phyloP scores from a whole-genome alignment of 2,329 filamentous ascomycete species.

The Penicillium sp. region DNA sequence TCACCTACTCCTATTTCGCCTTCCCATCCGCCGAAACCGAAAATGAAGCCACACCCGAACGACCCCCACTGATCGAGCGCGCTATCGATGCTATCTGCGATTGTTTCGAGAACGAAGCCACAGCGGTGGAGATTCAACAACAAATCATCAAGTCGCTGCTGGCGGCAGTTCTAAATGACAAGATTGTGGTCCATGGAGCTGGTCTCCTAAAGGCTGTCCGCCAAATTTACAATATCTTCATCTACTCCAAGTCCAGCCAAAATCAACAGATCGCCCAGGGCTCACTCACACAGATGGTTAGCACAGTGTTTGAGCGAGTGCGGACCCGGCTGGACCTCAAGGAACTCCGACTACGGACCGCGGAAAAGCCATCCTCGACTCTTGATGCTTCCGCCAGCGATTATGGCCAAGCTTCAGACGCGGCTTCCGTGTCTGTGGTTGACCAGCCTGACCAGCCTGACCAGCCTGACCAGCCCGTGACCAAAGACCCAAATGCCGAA shows the following conservation, averaged over 20 bases:
- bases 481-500: conserved; percentile 53
- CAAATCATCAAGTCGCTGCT: conserved; percentile 98
- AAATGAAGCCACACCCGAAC: conserved; percentile 32
- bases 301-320: conserved; percentile 94
- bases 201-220: conserved; percentile 94
- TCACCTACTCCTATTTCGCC: conserved; percentile 98
- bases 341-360: conserved; percentile 65
- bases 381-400: conserved; percentile 44
- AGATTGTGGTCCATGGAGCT: conserved; percentile 96
- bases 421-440: conserved; percentile 33
- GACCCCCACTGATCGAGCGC: conserved; percentile 84
- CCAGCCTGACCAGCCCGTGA: conserved; percentile 48
- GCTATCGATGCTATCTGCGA: conserved; percentile 99
- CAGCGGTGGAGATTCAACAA: conserved; percentile 86
- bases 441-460: conserved; percentile 47
- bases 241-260: conserved; percentile 87
- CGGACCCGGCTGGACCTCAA: conserved; percentile 84
- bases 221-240: conserved; percentile 98
- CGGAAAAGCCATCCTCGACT: conserved; percentile 37
- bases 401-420: conserved; percentile 48
- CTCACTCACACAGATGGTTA: conserved; percentile 96
- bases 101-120: conserved; percentile 96
- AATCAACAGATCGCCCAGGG: conserved; percentile 98
- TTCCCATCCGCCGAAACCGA: conserved; percentile 55
- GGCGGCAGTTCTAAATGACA: conserved; percentile 95